phyloP scores from a whole-genome alignment of 2,329 filamentous ascomycete genomes.

The Aspergillus pseudonomiae region DNA sequence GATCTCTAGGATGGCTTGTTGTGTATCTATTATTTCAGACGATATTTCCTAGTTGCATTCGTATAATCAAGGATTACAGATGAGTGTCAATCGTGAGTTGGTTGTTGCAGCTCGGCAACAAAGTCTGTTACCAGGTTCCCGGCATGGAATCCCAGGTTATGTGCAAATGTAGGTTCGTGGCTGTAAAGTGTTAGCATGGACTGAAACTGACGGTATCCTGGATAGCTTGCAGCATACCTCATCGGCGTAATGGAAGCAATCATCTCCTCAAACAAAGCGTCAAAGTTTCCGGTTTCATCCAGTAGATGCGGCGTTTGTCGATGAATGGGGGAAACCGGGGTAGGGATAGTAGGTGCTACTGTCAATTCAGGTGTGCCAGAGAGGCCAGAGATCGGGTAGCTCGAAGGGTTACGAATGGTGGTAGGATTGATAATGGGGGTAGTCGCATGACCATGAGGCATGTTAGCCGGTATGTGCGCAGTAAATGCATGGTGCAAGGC shows the following conservation, averaged over 20 bases:
- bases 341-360: not conserved
- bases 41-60: not conserved
- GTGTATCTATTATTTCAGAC: not conserved
- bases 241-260: conserved; percentile 17
- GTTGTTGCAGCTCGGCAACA: not conserved
- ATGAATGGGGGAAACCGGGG: not conserved
- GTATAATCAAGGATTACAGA: not conserved
- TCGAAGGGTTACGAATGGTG: not conserved
- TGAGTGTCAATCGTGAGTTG: not conserved
- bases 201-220: fast-evolving
- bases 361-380: not conserved
- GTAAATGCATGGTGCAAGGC: not conserved
- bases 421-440: not conserved
- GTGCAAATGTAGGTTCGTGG: not conserved
- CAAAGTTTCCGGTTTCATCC: not conserved
- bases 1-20: not conserved
- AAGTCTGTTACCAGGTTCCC: not conserved
- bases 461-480: not conserved
- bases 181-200: not conserved
- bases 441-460: not conserved
- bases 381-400: not conserved
- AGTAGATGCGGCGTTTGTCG: not conserved
- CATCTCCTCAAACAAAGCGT: conserved; percentile 4
- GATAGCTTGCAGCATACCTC: not conserved
- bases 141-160: not conserved